phyloP scores from a whole-genome alignment of 2,329 filamentous ascomycete species.

The Pseudogymnoascus sp. region DNA sequence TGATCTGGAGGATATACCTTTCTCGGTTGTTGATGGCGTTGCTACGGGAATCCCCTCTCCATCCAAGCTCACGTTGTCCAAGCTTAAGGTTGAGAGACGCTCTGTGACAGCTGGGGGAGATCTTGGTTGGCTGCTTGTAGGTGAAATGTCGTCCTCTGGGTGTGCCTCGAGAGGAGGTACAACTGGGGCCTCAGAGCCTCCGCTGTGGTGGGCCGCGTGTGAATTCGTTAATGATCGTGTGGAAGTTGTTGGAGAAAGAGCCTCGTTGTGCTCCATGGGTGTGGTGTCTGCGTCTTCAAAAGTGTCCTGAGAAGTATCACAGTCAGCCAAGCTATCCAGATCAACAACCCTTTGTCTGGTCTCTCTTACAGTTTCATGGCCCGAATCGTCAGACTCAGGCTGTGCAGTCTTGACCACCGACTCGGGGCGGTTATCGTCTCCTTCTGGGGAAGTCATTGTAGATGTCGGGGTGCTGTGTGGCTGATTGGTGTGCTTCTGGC shows the following conservation, averaged over 20 bases:
- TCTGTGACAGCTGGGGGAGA: conserved; percentile 41
- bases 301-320: conserved; percentile 46
- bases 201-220: not conserved
- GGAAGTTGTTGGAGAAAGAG: not conserved
- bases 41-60: conserved; percentile 33
- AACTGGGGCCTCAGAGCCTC: conserved; percentile 26
- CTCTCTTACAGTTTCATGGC: not conserved
- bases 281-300: conserved; percentile 74
- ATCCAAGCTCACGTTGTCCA: conserved; percentile 59
- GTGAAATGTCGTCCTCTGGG: conserved; percentile 21
- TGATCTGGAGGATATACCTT: not conserved
- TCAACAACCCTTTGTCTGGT: not conserved
- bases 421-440: not conserved
- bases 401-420: not conserved
- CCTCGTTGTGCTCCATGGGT: conserved; percentile 14
- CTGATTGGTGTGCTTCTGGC: not conserved
- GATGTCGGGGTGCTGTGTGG: conserved; percentile 1
- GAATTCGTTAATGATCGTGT: conserved; percentile 6
- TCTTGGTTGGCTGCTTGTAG: conserved; percentile 30
- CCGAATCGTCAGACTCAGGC: not conserved
- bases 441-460: not conserved
- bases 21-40: not conserved
- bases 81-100: conserved; percentile 47
- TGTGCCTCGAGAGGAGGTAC: conserved; percentile 29
- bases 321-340: not conserved